Evolutionary conservation across 495 filamentous ascomycete genomes (phyloP).

Genomic region (Daldinia caldariorum): DNA sequence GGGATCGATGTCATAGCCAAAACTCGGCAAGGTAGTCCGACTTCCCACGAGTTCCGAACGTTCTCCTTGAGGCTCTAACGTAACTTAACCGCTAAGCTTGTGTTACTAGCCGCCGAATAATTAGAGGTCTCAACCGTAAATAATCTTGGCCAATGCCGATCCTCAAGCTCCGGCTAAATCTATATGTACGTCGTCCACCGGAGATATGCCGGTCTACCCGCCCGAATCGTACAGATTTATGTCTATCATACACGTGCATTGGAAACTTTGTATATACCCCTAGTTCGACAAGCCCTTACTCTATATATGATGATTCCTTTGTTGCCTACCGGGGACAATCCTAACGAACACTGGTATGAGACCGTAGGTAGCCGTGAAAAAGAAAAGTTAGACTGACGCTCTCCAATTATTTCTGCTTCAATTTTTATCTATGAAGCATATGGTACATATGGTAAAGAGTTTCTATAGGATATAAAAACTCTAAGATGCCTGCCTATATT

Average conservation of each 20-base stretch:
- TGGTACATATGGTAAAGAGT: too few relatives aligned
- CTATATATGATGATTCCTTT: not conserved
- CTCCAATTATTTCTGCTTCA: too few relatives aligned
- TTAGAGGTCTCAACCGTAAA: conserved; percentile 9
- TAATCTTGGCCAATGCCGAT: conserved; percentile 25
- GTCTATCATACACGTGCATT: not conserved
- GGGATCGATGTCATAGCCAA: conserved; percentile 4
- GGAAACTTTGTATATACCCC: not conserved
- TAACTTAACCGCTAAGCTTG: conserved; percentile 30
- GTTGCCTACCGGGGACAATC: not conserved
- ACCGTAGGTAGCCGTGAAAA: not conserved
- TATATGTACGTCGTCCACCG: not conserved
- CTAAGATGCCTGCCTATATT: too few relatives aligned
- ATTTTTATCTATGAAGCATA: too few relatives aligned
- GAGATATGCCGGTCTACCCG: conserved; percentile 7
- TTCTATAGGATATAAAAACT: too few relatives aligned
- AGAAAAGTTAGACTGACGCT: not conserved
- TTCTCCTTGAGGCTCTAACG: conserved; percentile 15
- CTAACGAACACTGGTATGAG: not conserved
- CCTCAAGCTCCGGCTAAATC: conserved; percentile 32
- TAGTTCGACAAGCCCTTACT: not conserved
- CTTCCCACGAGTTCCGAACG: not conserved
- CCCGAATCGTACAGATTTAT: not conserved
- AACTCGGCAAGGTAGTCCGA: conserved; percentile 13
- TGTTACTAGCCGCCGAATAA: conserved; percentile 6